Evolutionary conservation across 352 stramenopile genomes (phyloP).

Genomic region (Globisporangium megalacanthum): DNA sequence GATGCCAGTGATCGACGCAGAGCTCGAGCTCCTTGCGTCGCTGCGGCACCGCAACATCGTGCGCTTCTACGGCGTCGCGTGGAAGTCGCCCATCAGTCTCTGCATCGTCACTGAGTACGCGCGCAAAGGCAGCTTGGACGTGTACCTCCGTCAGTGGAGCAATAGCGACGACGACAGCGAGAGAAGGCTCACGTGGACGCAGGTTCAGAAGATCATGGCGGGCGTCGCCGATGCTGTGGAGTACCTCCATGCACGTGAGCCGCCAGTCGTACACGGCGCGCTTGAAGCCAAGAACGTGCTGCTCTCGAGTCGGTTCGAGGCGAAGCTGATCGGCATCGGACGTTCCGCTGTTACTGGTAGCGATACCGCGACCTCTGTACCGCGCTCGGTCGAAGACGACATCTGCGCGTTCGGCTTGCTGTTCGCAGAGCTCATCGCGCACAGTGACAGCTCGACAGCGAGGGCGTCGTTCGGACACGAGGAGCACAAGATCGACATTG

Average conservation of each 20-base stretch:
- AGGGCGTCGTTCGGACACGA: neutral
- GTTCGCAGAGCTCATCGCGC: conserved; percentile 3
- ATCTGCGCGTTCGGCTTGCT: conserved; percentile 9
- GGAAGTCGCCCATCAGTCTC: conserved; percentile 23
- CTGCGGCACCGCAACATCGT: conserved; percentile 42
- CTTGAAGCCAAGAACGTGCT: conserved; percentile 50
- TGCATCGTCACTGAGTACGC: conserved; percentile 35
- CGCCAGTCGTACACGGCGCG: conserved; percentile 30
- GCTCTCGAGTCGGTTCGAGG: conserved; percentile 12
- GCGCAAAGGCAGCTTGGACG: conserved; percentile 26
- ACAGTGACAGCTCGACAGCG: neutral
- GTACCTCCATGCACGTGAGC: conserved; percentile 49
- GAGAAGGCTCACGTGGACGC: conserved; percentile 21
- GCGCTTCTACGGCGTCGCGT: conserved; percentile 32
- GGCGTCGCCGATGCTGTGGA: conserved; percentile 48
- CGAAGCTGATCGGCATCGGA: conserved; percentile 8
- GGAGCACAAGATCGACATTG: conserved; percentile 2
- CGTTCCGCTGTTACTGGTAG: too few species aligned
- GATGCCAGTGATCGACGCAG: conserved; percentile 35
- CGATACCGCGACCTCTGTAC: neutral
- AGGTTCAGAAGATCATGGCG: conserved; percentile 24
- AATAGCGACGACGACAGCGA: neutral
- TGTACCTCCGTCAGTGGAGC: conserved; percentile 7
- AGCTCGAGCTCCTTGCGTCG: conserved; percentile 35
- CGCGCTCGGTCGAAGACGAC: neutral